These are phyloP conservation scores for Trematosphaeria pertusa DNA, from an alignment of 2,329 filamentous ascomycete species.

Conservation along the genomic window DNA sequence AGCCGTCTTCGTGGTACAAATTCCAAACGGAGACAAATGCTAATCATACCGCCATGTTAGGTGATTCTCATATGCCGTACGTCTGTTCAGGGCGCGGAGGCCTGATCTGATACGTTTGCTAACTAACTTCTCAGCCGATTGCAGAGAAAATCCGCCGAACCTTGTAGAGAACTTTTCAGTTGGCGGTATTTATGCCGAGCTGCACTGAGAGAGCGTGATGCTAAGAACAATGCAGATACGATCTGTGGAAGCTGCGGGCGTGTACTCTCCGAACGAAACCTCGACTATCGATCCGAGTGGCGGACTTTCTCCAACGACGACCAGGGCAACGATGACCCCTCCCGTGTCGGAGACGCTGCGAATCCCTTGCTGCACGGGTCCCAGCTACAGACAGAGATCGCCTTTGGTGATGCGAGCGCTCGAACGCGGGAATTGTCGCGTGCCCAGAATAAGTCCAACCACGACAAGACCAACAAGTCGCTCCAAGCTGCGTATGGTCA, in stretches of 20 bases:
- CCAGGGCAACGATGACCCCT: constrained; percentile 93
- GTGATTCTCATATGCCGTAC: constrained; percentile 78
- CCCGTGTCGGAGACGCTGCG: constrained; percentile 92
- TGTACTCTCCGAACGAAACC: constrained; percentile 87
- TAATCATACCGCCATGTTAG: no score
- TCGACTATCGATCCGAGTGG: constrained; percentile 97
- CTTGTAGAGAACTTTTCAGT: constrained; percentile 91
- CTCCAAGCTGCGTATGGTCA: constrained; percentile 85
- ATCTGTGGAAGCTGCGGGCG: constrained; percentile 92
- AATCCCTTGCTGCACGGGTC: constrained; percentile 90
- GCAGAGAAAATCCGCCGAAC: constrained; percentile 87
- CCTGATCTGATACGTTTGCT: constrained; percentile 82
- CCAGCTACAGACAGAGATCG: constrained; percentile 87
- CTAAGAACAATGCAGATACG: no score
- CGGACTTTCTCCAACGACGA: constrained; percentile 99
- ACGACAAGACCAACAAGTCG: constrained; percentile 83
- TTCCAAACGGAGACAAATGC: no score
- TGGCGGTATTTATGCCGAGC: no score
- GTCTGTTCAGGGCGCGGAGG: no score
- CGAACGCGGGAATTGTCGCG: constrained; percentile 78
- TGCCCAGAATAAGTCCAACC: constrained; percentile 80
- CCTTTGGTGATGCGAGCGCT: constrained; percentile 76
- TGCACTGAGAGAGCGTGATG: no score
- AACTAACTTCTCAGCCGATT: constrained; percentile 63
- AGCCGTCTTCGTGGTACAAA: no score